Base-by-base conservation (phyloP, 164 flowering plant genomes). In the Magnolia sinica region DNA sequence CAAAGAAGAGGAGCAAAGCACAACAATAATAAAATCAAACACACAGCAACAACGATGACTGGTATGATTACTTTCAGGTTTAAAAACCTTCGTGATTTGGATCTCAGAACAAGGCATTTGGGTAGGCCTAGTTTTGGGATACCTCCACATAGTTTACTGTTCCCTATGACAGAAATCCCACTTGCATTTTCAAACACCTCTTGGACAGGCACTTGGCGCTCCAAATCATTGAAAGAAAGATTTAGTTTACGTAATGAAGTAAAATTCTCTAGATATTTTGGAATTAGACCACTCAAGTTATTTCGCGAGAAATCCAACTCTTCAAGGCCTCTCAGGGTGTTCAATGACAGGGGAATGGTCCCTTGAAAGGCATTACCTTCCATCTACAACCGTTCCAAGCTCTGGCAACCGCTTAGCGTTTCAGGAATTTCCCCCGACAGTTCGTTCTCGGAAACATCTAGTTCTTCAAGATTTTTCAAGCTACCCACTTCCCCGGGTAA, bases 401-500 rank as follows among this genome's bases (percentile, higher is more conserved):
- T 64, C 61, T n/a, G 10, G 49, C 79, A 76, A 14, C 49, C 0
- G 11, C 79, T 59, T 18, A 76, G 50, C 0, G 64, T 7, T 2
- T 8, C 23, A 2, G 79, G 79, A 24, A 76, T 76, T 63, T 20
- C 63, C 8, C 75, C 65, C 0, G 77, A 67, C 29, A 75, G 0
- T 29, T 6, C 68, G 27, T 76, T 76, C 7, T 9, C 13, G 0
- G 73, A 72, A 19, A 77, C 11, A 31, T 49, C 75, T 45, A 77
- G 16, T 8, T 20, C 23, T 2, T 0, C 63, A 0, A 88, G 72
- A 72, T 79, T 81, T 16, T n/a, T 76, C 73, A 87, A 69, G 0
- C 74, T 37, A 0, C 86, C 87, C 2, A 87, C 76, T 63, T 81
- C 82, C 0, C 8, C 2, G 7, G 91, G 87, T 8, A 88, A 59